Evolutionary conservation across 1,139 yeast species (phyloP).

Genomic region (Geotrichum candidum): DNA sequence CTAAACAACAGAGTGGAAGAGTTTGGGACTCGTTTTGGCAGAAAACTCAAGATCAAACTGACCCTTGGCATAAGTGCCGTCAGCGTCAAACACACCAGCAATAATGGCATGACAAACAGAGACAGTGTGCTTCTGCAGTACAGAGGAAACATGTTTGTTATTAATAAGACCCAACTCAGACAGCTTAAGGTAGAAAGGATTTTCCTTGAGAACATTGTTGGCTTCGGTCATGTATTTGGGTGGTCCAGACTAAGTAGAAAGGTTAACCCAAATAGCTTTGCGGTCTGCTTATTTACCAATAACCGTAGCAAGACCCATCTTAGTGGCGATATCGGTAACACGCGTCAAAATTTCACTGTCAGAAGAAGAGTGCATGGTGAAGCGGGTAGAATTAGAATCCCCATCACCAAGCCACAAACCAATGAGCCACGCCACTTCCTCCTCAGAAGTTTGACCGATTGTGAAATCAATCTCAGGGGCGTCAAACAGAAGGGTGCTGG

Average conservation of each 20-base stretch:
- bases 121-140: not conserved
- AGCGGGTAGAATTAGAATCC: not conserved
- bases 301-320: not conserved
- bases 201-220: not conserved
- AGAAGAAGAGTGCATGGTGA: not conserved
- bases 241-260: not conserved
- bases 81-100: not conserved
- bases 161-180: not conserved
- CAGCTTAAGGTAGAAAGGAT: not conserved
- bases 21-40: not conserved
- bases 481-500: not conserved
- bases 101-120: not conserved
- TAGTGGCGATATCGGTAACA: not conserved
- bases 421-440: constrained; percentile 1
- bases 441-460: not conserved
- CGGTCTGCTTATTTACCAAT: not conserved
- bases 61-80: not conserved
- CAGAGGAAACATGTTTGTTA: not conserved
- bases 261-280: not conserved
- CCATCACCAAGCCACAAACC: constrained; percentile 2
- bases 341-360: not conserved
- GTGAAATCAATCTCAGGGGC: not conserved
- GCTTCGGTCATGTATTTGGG: not conserved
- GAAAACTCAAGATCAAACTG: constrained; percentile 3
- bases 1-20: constrained; percentile 1